Evolutionary conservation across 2,329 filamentous ascomycete species (phyloP), one percentile per base, ranked within the genome.

Genomic region (Gnomoniopsis smithogilvyi): DNA sequence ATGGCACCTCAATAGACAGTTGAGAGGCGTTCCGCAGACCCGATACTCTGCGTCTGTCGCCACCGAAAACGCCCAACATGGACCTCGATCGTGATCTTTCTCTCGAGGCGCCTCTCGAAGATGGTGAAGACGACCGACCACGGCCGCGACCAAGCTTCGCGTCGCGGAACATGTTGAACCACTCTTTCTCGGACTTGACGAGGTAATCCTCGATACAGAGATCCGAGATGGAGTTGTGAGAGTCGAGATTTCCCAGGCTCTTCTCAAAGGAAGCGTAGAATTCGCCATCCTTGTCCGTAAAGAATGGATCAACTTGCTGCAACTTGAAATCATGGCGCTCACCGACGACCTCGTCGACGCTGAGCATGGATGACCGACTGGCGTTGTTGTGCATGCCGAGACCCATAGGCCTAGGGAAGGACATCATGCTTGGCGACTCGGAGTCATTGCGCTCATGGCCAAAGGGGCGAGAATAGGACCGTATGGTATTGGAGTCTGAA

Each of bases 161-260:
- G 62, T 84, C 76, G 56, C 84, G 76, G 68, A 85, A 82, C 41
- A 78, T 74, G 54, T 78, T 75, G 66, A 86, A 89, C 86, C 86
- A 89, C 63, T 85, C 79, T 75, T 87, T 88, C 71, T 89, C 85
- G 30, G 83, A 85, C 67, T 84, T 84, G 62, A 82, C 78, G 17
- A 89, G 73, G 67, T 82, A 89, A 50, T 85, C 79, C 65, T 89
- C 86, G 62, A 89, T 87, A 67, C 86, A 89, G 14, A 88, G 73
- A 26, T 81, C 75, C 1, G 73, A 78, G 62, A 83, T 79, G 0
- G 84, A 87, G 62, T 81, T 87, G 62, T 78, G 75, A 10, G 80
- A 83, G 51, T 67, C 71, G 7, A 89, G 73, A 2, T 71, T 68
- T 24, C 82, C 78, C 1, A 88, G 77, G 67, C 77, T 83, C 68